phyloP scores from a whole-genome alignment of 2,329 filamentous ascomycete genomes.

The Aspergillus sp. region DNA sequence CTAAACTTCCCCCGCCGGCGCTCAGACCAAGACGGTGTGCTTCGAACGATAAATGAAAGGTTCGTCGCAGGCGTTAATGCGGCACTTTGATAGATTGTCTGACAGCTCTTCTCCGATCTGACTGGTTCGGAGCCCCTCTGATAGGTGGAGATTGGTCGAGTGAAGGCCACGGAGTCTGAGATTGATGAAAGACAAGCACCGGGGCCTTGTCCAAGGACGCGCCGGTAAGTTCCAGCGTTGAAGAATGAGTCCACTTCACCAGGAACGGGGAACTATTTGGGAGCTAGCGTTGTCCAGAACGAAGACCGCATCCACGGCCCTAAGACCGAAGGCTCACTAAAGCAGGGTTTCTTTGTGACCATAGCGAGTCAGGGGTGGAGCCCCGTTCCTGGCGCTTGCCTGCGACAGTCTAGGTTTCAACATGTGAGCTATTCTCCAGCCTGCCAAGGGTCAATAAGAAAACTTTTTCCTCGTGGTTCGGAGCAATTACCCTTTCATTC shows the following conservation, averaged over 20 bases:
- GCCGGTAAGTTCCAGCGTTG: conserved; percentile 4
- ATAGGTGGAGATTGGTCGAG: conserved; percentile 28
- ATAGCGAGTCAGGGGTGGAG: conserved; percentile 14
- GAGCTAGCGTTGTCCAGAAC: conserved; percentile 11
- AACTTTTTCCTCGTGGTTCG: background rate
- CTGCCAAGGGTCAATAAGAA: conserved; percentile 17
- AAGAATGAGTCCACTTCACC: conserved; percentile 7
- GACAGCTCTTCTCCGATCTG: conserved; percentile 11
- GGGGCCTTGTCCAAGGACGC: conserved; percentile 10
- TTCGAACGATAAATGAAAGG: conserved; percentile 16
- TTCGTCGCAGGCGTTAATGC: conserved; percentile 14
- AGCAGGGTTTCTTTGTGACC: background rate
- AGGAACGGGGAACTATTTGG: conserved; percentile 14
- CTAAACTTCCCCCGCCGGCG: conserved; percentile 2
- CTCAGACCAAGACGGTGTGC: conserved; percentile 12
- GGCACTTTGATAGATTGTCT: conserved; percentile 21
- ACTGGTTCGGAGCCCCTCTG: conserved; percentile 6
- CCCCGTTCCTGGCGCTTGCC: conserved; percentile 22
- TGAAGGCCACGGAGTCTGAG: conserved; percentile 22
- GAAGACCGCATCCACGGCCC: conserved; percentile 7
- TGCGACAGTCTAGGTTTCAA: conserved; percentile 33
- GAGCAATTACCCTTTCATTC: conserved; percentile 1
- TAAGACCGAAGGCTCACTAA: background rate
- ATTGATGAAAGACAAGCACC: conserved; percentile 28
- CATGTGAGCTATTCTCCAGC: conserved; percentile 12